Conservation (phyloP, 23 red algal genomes). For the Gracilaria domingensis region DNA sequence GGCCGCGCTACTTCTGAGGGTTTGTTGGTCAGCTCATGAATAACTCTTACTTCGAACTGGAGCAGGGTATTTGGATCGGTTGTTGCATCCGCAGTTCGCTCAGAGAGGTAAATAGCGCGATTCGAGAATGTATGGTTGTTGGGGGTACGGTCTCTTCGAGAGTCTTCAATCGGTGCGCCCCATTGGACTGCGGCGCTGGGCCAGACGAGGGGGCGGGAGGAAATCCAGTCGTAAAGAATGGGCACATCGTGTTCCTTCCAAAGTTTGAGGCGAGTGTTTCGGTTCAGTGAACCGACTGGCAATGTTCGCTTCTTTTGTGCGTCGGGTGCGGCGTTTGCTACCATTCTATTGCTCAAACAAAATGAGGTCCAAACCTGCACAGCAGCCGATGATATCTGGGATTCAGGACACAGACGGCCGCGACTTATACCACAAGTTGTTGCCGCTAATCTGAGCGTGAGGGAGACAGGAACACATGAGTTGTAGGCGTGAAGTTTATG, state of each 20-base stretch:
- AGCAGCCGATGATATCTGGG: too few species aligned
- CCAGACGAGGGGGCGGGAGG: conserved; percentile 81
- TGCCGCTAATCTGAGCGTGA: too few species aligned
- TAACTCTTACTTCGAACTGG: conserved; percentile 59
- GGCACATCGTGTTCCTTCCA: conserved; percentile 85
- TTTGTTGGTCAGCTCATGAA: conserved; percentile 66
- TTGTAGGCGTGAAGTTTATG: too few species aligned
- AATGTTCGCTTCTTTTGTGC: neutral
- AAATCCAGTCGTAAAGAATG: conserved; percentile 89
- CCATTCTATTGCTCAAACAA: neutral
- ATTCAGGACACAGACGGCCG: too few species aligned
- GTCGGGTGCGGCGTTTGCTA: neutral
- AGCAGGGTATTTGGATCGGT: conserved; percentile 88
- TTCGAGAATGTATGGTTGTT: conserved; percentile 29
- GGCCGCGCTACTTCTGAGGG: conserved; percentile 69
- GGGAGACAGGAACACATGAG: too few species aligned
- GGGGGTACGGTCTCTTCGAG: conserved; percentile 11
- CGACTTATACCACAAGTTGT: too few species aligned
- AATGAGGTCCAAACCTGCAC: neutral
- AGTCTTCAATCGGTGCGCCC: conserved; percentile 55
- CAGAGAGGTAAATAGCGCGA: conserved; percentile 73
- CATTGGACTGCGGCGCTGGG: conserved; percentile 75
- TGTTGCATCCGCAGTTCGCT: conserved; percentile 78
- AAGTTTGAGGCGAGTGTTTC: conserved; percentile 56
- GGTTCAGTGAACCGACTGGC: conserved; percentile 55